Evolutionary conservation across 2,329 filamentous ascomycete genomes (phyloP).

Genomic region (Microcyclospora pomicola): DNA sequence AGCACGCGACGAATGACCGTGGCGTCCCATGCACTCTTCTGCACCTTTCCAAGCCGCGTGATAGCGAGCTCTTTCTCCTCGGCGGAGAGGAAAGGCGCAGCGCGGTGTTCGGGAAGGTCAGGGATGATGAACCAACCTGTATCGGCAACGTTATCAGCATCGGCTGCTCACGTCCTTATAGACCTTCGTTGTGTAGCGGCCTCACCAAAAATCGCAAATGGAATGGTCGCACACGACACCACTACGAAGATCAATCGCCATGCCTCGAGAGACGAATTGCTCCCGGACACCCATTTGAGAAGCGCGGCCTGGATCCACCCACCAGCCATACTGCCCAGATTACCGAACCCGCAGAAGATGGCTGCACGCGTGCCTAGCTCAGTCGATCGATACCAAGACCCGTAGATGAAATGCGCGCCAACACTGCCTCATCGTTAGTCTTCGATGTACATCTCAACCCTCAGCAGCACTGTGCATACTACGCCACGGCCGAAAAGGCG

Average conservation of each 20-base stretch:
- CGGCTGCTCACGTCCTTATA: too few relatives aligned
- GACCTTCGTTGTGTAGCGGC: too few relatives aligned
- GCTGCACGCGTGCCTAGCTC: slow-evolving; percentile 30
- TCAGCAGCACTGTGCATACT: too few relatives aligned
- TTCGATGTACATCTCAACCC: too few relatives aligned
- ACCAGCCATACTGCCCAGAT: slow-evolving; percentile 32
- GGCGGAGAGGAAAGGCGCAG: slow-evolving; percentile 27
- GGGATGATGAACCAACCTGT: slow-evolving; percentile 31
- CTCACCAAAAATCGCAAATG: slow-evolving; percentile 25
- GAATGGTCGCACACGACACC: slow-evolving; percentile 30
- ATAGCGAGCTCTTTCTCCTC: slow-evolving; percentile 27
- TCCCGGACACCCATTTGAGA: slow-evolving; percentile 24
- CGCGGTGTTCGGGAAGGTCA: slow-evolving; percentile 28
- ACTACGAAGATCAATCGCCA: slow-evolving; percentile 34
- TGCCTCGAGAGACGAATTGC: slow-evolving; percentile 23
- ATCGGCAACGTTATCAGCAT: too few relatives aligned
- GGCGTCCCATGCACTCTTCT: slow-evolving; percentile 10
- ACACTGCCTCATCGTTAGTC: slow-evolving; percentile 13
- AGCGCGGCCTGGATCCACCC: slow-evolving; percentile 34
- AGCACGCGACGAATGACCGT: slow-evolving; percentile 23
- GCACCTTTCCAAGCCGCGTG: slow-evolving; percentile 23
- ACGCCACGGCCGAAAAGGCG: slow-evolving; percentile 31
- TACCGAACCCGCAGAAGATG: slow-evolving; percentile 30
- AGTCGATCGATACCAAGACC: slow-evolving; percentile 32
- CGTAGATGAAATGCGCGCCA: slow-evolving; percentile 33